Conservation (phyloP, 345 rosid species). For the Salix purpurea region DNA sequence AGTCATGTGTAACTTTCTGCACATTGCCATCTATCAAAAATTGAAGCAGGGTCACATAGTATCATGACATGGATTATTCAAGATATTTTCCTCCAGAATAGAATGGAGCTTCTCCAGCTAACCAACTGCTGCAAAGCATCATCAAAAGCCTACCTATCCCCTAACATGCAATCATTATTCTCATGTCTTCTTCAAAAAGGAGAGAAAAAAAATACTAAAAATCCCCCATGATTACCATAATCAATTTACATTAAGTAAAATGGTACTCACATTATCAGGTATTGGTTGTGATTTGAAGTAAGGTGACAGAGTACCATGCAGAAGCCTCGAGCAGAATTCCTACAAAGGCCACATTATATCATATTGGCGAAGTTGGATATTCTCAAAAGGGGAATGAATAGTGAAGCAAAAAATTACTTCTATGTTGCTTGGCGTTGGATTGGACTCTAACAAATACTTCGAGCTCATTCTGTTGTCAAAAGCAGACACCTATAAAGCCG, state of each 20-base stretch:
- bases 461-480: conserved; percentile 61
- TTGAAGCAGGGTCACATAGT: not conserved
- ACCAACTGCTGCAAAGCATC: not conserved
- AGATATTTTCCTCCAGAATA: not conserved
- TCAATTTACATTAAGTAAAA: not conserved
- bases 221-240: not conserved
- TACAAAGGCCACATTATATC: conserved; percentile 25
- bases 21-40: not conserved
- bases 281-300: conserved; percentile 74
- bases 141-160: not conserved
- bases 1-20: not conserved
- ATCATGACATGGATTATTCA: not conserved
- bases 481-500: conserved; percentile 63
- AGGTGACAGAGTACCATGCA: conserved; percentile 45
- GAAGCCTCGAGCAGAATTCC: conserved; percentile 66
- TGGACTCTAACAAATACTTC: conserved; percentile 64
- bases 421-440: conserved; percentile 57
- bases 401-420: conserved; percentile 45
- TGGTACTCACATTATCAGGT: conserved; percentile 67
- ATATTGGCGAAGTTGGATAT: conserved; percentile 6
- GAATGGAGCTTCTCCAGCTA: not conserved
- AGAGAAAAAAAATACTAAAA: not conserved
- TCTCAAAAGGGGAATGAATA: not conserved
- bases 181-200: not conserved
- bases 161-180: not conserved